A percentile compares a stretch with the other conserved stretches of the same genome.
phyloP scores from a whole-genome alignment of 108 stramenopile species.

The Pseudonitzschia multistriata region DNA sequence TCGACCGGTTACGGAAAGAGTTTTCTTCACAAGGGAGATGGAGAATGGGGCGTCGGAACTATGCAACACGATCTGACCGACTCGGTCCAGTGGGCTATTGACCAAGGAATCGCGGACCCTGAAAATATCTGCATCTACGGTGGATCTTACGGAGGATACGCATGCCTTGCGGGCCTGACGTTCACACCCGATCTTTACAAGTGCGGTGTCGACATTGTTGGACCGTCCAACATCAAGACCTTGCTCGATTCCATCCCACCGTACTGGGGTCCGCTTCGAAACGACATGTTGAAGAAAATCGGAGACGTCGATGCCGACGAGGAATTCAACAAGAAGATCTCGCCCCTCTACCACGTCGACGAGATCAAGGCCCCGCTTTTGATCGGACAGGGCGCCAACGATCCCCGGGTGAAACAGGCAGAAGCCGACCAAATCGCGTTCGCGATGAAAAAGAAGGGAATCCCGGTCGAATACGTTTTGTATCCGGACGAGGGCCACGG shows the following conservation, averaged over 20 bases:
- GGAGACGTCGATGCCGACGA: constrained; percentile 63
- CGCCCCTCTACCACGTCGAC: constrained; percentile 65
- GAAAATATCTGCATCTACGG: constrained; percentile 62
- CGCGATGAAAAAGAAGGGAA: constrained; percentile 56
- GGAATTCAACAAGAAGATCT: constrained; percentile 60
- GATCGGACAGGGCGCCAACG: constrained; percentile 68
- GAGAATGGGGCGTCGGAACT: constrained; percentile 62
- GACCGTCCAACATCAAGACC: constrained; percentile 64
- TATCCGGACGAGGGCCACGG: constrained; percentile 74
- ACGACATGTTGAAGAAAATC: constrained; percentile 56
- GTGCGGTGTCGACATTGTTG: constrained; percentile 69
- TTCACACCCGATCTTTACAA: constrained; percentile 65
- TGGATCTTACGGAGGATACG: constrained; percentile 65
- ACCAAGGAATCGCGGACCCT: constrained; percentile 54
- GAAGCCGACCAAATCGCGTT: constrained; percentile 71
- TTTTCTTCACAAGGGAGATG: constrained; percentile 59
- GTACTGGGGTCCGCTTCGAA: constrained; percentile 64
- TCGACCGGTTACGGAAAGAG: constrained; percentile 65
- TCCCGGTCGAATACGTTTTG: constrained; percentile 64
- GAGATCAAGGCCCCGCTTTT: constrained; percentile 63
- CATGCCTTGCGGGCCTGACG: constrained; percentile 55
- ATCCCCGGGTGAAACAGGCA: constrained; percentile 64
- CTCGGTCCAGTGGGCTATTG: constrained; percentile 55
- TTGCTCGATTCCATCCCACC: constrained; percentile 53
- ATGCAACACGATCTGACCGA: constrained; percentile 71